These are phyloP conservation scores for Saitozyma podzolica DNA, from an alignment of 768 basidiomycete genomes.

Conservation along the genomic window DNA sequence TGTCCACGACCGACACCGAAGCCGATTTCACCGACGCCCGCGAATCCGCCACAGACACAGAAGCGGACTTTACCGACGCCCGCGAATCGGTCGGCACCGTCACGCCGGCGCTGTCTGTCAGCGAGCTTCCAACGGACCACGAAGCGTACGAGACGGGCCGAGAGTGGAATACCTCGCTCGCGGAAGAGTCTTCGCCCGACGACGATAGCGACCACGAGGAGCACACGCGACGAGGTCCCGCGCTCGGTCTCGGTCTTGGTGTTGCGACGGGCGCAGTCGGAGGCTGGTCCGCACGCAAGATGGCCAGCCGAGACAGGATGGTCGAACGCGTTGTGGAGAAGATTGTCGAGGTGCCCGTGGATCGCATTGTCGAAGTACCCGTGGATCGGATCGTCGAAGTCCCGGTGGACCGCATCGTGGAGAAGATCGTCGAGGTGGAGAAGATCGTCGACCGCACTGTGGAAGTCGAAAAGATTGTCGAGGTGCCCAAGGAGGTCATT, in stretches of 20 bases:
- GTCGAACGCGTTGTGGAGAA: conserved; percentile 29
- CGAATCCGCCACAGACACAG: conserved; percentile 56
- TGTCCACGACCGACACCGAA: conserved; percentile 32
- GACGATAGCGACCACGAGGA: conserved; percentile 36
- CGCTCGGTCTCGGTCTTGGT: conserved; percentile 5
- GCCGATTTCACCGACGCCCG: conserved; percentile 62
- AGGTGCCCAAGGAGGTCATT: conserved; percentile 30
- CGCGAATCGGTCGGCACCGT: conserved; percentile 64
- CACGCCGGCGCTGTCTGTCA: conserved; percentile 64
- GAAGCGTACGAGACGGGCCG: conserved; percentile 37
- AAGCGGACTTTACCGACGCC: conserved; percentile 60
- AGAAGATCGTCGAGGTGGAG: conserved; percentile 20
- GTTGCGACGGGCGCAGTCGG: conserved; percentile 16
- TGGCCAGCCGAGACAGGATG: conserved; percentile 23
- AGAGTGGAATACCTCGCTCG: conserved; percentile 45
- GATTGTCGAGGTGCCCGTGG: conserved; percentile 30
- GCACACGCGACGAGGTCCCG: conserved; percentile 17
- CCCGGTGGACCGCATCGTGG: conserved; percentile 27
- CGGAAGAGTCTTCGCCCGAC: conserved; percentile 48
- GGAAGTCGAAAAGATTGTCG: conserved; percentile 35
- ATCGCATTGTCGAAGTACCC: conserved; percentile 40
- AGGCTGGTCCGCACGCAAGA: conserved; percentile 29
- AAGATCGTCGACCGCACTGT: conserved; percentile 27
- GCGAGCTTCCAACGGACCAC: conserved; percentile 65
- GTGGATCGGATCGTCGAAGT: conserved; percentile 42